These are phyloP conservation scores for Claviceps africana DNA, from an alignment of 2,329 filamentous ascomycete species.

Conservation along the genomic window DNA sequence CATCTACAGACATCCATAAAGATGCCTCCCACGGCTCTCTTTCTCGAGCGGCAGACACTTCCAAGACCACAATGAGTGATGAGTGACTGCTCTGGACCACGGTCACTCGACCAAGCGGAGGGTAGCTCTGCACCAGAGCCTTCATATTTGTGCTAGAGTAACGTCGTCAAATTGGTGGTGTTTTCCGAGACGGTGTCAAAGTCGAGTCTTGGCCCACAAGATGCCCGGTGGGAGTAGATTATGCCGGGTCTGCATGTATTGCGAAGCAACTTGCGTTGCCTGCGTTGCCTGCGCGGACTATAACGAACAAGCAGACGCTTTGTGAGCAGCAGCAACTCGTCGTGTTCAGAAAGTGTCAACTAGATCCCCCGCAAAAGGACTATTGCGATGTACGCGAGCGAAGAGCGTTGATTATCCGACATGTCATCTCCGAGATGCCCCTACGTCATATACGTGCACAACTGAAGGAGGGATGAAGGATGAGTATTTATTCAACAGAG, in stretches of 20 bases:
- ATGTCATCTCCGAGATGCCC: not conserved
- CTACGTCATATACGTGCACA: not conserved
- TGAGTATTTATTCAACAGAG: not conserved
- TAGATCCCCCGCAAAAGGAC: not conserved
- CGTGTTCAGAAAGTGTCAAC: not conserved
- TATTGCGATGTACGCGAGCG: not conserved
- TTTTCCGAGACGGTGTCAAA: not conserved
- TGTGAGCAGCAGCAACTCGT: not conserved
- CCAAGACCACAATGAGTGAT: conserved; percentile 54
- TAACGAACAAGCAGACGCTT: not conserved
- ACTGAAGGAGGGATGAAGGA: not conserved
- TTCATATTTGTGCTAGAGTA: conserved; percentile 17
- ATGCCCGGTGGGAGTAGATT: not conserved
- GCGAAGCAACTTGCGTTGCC: not conserved
- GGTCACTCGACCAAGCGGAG: conserved; percentile 64
- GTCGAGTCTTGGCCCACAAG: not conserved
- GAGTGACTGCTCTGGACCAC: conserved; percentile 35
- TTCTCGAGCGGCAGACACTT: conserved; percentile 42
- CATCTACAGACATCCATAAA: conserved; percentile 55
- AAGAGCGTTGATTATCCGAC: not conserved
- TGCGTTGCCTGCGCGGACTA: not conserved
- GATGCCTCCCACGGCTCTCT: conserved; percentile 55
- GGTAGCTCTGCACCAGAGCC: conserved; percentile 37
- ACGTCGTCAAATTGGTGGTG: too few relatives aligned
- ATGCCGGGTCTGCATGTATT: not conserved